Conservation (phyloP, 2,329 filamentous ascomycete species). For the Stagonosporopsis rhizophila region DNA sequence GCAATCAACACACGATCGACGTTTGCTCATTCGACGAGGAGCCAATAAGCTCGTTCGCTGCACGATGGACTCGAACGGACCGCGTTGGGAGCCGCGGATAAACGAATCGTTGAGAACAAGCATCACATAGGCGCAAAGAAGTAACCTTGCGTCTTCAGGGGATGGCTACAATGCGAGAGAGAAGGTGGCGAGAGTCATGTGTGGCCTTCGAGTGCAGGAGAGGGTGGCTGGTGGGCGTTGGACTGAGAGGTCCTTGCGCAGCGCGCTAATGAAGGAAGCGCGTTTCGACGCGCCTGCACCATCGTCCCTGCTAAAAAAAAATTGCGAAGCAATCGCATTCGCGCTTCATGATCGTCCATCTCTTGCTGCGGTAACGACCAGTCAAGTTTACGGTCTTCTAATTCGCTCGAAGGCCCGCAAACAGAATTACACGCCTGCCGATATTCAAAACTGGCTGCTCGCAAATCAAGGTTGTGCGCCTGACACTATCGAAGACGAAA, state of each 20-base stretch:
- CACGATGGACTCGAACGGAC: not conserved
- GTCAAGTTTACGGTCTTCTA: not conserved
- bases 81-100: not conserved
- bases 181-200: not conserved
- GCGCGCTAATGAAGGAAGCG: not conserved
- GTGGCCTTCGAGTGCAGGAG: not conserved
- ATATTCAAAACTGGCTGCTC: not conserved
- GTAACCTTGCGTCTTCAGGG: not conserved
- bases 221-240: not conserved
- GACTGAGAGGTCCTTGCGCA: not conserved
- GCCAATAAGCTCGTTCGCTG: not conserved
- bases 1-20: not conserved
- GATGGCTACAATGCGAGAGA: not conserved
- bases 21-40: not conserved
- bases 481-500: too few species aligned
- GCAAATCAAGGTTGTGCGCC: too few species aligned
- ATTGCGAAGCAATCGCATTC: not conserved
- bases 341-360: not conserved
- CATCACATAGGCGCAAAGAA: too few species aligned
- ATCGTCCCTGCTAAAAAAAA: not conserved
- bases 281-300: conserved; percentile 14
- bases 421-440: too few species aligned
- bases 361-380: not conserved
- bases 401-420: too few species aligned
- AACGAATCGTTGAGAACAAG: too few species aligned